These are phyloP conservation scores for Phialophora expanda DNA, from an alignment of 2,329 filamentous ascomycete species.

Conservation along the genomic window DNA sequence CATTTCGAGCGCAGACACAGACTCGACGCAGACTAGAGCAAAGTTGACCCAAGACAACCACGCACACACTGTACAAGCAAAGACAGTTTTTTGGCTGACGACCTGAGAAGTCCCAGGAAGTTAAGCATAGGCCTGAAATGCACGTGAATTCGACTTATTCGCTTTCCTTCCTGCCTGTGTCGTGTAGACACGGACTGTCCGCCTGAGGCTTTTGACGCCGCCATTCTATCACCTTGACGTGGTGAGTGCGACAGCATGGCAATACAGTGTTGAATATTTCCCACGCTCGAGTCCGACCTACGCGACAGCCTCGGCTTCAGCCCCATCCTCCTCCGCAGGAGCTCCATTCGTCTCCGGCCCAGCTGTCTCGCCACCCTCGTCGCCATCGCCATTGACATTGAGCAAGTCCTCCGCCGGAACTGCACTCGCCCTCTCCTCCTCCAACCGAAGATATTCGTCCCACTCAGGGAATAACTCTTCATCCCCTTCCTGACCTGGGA, in stretches of 20 bases:
- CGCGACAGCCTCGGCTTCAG: constrained; percentile 26
- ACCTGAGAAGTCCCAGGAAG: background rate
- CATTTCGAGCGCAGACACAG: background rate
- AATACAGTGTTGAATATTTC: too few species aligned
- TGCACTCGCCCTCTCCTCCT: constrained; percentile 72
- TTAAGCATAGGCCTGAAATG: background rate
- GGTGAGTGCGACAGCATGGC: background rate
- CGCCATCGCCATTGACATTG: constrained; percentile 46
- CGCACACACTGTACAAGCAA: background rate
- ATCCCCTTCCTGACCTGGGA: constrained; percentile 76
- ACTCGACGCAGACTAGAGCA: background rate
- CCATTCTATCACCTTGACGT: background rate
- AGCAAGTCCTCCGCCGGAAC: constrained; percentile 48
- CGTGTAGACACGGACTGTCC: background rate
- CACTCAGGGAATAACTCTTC: constrained; percentile 94
- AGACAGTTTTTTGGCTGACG: background rate
- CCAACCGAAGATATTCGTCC: constrained; percentile 85
- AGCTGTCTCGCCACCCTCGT: background rate
- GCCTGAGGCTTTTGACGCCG: background rate
- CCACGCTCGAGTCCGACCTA: background rate
- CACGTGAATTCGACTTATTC: background rate
- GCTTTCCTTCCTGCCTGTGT: background rate
- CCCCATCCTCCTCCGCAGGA: constrained; percentile 37
- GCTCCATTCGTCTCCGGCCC: constrained; percentile 44
- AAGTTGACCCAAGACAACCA: background rate